A percentile compares a stretch with the other conserved stretches of the same genome.
Conservation (phyloP, 2,329 filamentous ascomycete species). For the Bertia moriformis region DNA sequence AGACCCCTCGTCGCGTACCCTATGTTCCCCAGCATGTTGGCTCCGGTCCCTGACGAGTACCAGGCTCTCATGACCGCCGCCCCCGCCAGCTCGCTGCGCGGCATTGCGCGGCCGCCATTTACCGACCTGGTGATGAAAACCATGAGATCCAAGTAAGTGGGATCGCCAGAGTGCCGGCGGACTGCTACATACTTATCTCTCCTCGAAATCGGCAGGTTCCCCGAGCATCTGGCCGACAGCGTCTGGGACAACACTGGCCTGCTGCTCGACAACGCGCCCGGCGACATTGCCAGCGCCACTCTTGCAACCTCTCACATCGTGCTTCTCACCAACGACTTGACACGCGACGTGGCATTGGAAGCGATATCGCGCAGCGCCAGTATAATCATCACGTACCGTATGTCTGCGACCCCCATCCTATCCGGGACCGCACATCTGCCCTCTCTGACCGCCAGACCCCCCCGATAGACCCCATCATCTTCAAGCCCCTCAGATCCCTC, state of each 20-base stretch:
- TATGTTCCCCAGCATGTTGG: too few species aligned
- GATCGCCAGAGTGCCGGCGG: too few species aligned
- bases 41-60: too few species aligned
- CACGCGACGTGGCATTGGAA: constrained; percentile 75
- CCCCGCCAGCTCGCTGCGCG: too few species aligned
- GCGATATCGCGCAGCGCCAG: constrained; percentile 65
- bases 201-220: too few species aligned
- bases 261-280: constrained; percentile 32
- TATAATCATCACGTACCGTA: constrained; percentile 81
- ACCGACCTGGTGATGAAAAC: not conserved
- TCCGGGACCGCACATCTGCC: constrained; percentile 4
- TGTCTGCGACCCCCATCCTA: constrained; percentile 11
- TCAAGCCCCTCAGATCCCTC: constrained; percentile 78
- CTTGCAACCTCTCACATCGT: too few species aligned
- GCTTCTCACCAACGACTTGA: constrained; percentile 72
- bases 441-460: not conserved
- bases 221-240: constrained; percentile 73
- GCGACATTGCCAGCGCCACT: too few species aligned
- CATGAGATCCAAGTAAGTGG: not conserved
- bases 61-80: too few species aligned
- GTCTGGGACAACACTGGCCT: constrained; percentile 96
- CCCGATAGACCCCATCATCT: constrained; percentile 77
- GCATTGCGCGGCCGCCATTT: not conserved
- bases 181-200: too few species aligned
- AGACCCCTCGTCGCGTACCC: too few species aligned